Conservation (phyloP, 805 yeast genomes). For the Pichia deserticola region DNA sequence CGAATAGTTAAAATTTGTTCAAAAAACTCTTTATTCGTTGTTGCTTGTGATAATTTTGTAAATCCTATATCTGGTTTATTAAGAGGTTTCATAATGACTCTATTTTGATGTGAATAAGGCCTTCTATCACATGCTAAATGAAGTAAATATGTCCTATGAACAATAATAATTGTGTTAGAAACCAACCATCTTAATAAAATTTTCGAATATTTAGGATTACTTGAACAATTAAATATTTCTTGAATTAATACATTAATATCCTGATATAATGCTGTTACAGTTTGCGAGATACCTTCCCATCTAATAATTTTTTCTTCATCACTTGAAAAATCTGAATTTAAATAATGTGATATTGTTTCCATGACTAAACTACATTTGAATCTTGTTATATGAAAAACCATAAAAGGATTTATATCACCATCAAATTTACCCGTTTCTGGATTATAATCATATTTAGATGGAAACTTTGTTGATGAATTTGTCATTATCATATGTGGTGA, state of each 20-base stretch:
- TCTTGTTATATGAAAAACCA: constrained; percentile 8
- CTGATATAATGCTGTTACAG: constrained; percentile 10
- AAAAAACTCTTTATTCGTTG: constrained; percentile 6
- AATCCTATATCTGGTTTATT: constrained; percentile 4
- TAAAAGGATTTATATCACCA: constrained; percentile 14
- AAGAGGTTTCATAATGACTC: constrained; percentile 6
- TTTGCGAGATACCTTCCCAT: constrained; percentile 7
- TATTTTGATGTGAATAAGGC: constrained; percentile 10
- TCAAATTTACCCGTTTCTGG: constrained; percentile 8
- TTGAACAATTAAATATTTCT: constrained; percentile 10
- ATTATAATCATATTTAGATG: constrained; percentile 11
- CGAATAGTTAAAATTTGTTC: constrained; percentile 2
- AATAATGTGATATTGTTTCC: constrained; percentile 12
- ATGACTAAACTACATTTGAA: constrained; percentile 14
- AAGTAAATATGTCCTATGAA: constrained; percentile 21
- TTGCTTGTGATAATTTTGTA: constrained; percentile 3
- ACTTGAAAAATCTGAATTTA: constrained; percentile 11
- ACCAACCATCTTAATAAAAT: constrained; percentile 84
- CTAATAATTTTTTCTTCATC: constrained; percentile 6
- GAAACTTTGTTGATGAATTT: constrained; percentile 12
- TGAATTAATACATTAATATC: constrained; percentile 5
- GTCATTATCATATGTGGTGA: constrained; percentile 16
- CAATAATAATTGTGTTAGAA: constrained; percentile 69
- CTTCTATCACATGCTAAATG: constrained; percentile 8
- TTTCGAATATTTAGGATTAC: constrained; percentile 21